phyloP scores from a whole-genome alignment of 179 eudicot genomes.

The Silene noctiflora region DNA sequence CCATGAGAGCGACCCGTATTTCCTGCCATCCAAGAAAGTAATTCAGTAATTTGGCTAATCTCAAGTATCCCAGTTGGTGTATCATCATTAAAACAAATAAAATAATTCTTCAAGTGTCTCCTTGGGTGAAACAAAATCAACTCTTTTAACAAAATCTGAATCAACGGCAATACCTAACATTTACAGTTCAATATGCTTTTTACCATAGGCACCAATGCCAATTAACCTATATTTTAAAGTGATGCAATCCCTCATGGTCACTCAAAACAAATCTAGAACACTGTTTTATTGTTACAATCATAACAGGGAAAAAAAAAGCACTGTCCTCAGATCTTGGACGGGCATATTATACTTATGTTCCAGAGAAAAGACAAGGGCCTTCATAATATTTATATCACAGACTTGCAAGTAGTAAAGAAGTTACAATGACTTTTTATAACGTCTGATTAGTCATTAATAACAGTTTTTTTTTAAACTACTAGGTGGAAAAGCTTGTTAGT shows the following conservation, averaged over 20 bases:
- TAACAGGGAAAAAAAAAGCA: background rate
- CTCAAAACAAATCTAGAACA: background rate
- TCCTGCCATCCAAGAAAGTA: conserved; percentile 44
- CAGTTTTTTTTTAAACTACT: too few species aligned
- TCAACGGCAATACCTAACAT: too few species aligned
- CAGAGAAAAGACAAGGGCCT: background rate
- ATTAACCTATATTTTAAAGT: too few species aligned
- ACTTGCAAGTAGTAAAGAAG: too few species aligned
- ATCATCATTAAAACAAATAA: background rate
- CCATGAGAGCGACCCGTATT: conserved; percentile 51
- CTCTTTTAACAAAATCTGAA: too few species aligned
- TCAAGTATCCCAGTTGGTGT: background rate
- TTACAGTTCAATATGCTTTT: too few species aligned
- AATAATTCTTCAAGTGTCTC: background rate
- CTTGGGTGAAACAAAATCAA: background rate
- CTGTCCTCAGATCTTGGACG: background rate
- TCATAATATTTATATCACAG: too few species aligned
- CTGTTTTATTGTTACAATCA: background rate
- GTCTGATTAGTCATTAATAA: background rate
- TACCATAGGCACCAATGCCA: too few species aligned
- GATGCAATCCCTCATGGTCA: background rate
- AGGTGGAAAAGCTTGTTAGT: too few species aligned
- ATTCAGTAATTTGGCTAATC: conserved; percentile 2
- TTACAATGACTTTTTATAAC: background rate
- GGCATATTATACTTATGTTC: background rate